Evolutionary conservation across 495 filamentous ascomycete genomes (phyloP), one percentile per base, ranked within the genome.

Genomic region (Penicillium herquei): DNA sequence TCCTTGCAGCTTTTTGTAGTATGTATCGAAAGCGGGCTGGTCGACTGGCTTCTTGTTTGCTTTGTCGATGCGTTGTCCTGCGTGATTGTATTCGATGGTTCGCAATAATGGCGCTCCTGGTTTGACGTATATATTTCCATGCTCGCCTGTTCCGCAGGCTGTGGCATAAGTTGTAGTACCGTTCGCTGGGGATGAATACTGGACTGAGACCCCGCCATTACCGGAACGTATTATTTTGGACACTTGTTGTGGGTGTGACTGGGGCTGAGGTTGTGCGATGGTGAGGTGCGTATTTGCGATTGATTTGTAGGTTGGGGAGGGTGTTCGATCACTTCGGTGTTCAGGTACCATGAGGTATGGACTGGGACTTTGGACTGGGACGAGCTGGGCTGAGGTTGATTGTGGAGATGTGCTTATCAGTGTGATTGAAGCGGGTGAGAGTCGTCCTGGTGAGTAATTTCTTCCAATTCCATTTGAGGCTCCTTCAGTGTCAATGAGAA

Each of bases 11-110:
- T 49, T 49, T 13, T 7, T 12, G 46, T 6, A 30, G 50, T 52
- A 43, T 18, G 16, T 43, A n/a, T 41, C 49, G 49, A 40, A 52
- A 39, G 50, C 18, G 50, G 50, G 10, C 32, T 42, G 50, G 21
- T 43, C 50, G 16, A 10, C 34, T 2, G 50, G 50, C 21, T 33
- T 42, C 12, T 31, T 42, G 50, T 43, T 42, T 6, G 50, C 16
- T 9, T 37, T 37, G 9, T 52, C 39, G 16, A 43, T 30, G 18
- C 50, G 37, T 17, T 34, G 17, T 13, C 46, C n/a, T 11, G 21
- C 10, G 6, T 14, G 8, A 30, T 49, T 51, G 49, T 41, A 51
- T 16, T 39, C 12, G 16, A 51, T 31, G 30, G 35, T 30, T 16
- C 32, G 49, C 17, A 34, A 21, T 40, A 34, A 21, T 40, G 21